A percentile compares a stretch with the other conserved stretches of the same genome.
Conservation (phyloP, 805 yeast genomes). For the Wickerhamiella alocasiicola region DNA sequence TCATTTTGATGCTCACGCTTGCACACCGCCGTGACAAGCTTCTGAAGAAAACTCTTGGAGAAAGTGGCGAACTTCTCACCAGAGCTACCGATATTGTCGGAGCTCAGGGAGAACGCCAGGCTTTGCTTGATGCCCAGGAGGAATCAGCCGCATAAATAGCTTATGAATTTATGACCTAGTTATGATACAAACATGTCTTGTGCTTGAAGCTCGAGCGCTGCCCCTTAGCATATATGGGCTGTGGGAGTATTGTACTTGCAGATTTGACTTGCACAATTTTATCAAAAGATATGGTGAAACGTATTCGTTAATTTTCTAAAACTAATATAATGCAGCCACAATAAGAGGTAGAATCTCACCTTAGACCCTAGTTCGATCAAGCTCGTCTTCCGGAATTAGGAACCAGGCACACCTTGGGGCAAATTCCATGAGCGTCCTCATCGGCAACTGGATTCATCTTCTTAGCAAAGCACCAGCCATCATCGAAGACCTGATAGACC, state of each 20-base stretch:
- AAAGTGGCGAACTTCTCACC: conserved; percentile 15
- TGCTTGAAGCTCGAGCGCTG: too few species aligned
- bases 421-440: conserved; percentile 14
- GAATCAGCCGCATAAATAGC: not conserved
- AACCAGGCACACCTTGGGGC: conserved; percentile 17
- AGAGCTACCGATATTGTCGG: conserved; percentile 12
- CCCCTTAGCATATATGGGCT: too few species aligned
- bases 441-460: conserved; percentile 5
- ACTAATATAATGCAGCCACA: not conserved
- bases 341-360: too few species aligned
- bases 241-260: too few species aligned
- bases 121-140: not conserved
- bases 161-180: too few species aligned
- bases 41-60: not conserved
- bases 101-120: conserved; percentile 7
- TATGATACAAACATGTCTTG: too few species aligned
- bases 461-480: conserved; percentile 83
- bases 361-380: too few species aligned
- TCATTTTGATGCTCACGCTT: conserved; percentile 34
- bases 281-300: too few species aligned
- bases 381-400: too few species aligned
- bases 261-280: too few species aligned
- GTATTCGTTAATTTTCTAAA: too few species aligned
- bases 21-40: conserved; percentile 35
- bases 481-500: conserved; percentile 68